Base-by-base conservation (phyloP, 2,329 filamentous ascomycete genomes). In the Venturiaceae sp. region DNA sequence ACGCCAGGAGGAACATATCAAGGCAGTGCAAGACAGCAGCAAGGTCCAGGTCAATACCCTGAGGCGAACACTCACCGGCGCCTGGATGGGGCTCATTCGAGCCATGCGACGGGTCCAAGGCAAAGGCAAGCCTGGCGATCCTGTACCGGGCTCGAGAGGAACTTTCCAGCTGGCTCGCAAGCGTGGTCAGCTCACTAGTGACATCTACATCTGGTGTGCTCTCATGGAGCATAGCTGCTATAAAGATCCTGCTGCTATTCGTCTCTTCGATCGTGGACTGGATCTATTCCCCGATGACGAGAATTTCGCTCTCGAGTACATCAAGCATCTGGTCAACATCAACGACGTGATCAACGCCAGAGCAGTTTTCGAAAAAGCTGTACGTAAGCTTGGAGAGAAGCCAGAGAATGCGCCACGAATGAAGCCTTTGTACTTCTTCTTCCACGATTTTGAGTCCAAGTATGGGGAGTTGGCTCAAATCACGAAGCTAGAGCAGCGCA, bases 221-320 rank as follows among this genome's bases (percentile, higher is more conserved):
- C 79, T 95, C 60, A 88, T 99, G 67, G 94, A 99, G 71, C 92
- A 94, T 69, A 86, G 95, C 65, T 95, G 95, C 64, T 99, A 99
- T 73, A 94, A 95, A 68, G 94, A 97, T 66, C 83, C 86, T 0
- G 90, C 94, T 0, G 92, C 92, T 1, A 89, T 88, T 46, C 96
- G 94, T 74, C 97, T 99, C 61, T 95, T 97, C 64, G 94, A 99
- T 69, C 87, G 92, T 50, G 94, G 94, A 21, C 85, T 92, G 63
- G 94, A 90, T 68, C 78, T 99, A 13, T 99, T 97, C 68, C 92
- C 92, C 0, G 90, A 95, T 53, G 92, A 97, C 66, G 92, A 96
- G 70, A 81, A 85, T 60, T 97, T 97, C 73, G 90, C 95, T 62
- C 81, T 99, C 55, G 92, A 97, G 72, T 97, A 99, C 71, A 80